Conservation (phyloP, 2,329 filamentous ascomycete species). For the Xylaria sp. region DNA sequence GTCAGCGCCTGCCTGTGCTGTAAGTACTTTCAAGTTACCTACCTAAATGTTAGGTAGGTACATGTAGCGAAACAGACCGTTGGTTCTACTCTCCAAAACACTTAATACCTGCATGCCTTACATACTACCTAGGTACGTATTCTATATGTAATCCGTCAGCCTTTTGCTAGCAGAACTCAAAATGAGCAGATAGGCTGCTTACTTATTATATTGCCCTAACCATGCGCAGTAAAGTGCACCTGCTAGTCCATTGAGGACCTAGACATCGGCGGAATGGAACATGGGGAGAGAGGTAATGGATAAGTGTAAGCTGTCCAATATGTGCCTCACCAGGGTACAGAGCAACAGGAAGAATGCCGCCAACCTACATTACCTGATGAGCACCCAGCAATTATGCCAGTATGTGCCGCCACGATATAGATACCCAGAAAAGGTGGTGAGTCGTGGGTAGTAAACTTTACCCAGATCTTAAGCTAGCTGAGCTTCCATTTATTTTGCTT, state of each 20-base stretch:
- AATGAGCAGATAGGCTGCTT: not conserved
- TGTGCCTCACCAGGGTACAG: not conserved
- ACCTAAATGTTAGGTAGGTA: not conserved
- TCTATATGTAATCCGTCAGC: constrained; percentile 5
- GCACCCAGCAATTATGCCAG: no score
- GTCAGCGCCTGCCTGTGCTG: not conserved
- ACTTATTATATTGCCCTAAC: constrained; percentile 4
- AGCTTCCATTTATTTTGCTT: not conserved
- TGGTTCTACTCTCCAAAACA: not conserved
- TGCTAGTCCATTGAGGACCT: not conserved
- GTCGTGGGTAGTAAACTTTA: constrained; percentile 1
- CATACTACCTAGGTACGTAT: not conserved
- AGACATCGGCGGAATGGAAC: constrained; percentile 24
- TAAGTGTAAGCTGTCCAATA: constrained; percentile 14
- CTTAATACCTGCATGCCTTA: not conserved
- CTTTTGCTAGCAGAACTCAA: constrained; percentile 11
- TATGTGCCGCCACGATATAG: not conserved
- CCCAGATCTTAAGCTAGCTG: not conserved
- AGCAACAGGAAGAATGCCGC: not conserved
- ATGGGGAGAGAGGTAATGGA: constrained; percentile 6
- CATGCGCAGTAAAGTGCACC: constrained; percentile 18
- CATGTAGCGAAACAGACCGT: not conserved
- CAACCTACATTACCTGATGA: not conserved
- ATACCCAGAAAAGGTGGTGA: not conserved
- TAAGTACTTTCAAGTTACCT: not conserved